Conservation (phyloP, 2,329 filamentous ascomycete genomes). For the Ceratocystis papillata region DNA sequence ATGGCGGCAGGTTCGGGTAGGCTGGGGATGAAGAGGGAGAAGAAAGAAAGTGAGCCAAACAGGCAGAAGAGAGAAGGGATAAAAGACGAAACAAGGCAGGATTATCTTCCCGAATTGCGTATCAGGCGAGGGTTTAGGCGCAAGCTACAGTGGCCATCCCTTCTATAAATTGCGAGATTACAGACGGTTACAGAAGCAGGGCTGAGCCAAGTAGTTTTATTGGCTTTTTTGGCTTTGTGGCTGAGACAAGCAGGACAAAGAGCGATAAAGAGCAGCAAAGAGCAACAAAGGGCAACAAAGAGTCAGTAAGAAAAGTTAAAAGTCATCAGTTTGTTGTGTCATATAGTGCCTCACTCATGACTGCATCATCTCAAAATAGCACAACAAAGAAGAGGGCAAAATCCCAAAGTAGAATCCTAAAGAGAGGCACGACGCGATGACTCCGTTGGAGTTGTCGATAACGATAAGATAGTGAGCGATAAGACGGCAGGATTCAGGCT, state of each 20-base stretch:
- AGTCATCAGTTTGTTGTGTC: neutral
- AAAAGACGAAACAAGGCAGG: conserved; percentile 2
- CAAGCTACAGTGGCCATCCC: conserved; percentile 5
- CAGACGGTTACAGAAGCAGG: neutral
- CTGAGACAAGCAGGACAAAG: neutral
- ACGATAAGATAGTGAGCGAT: neutral
- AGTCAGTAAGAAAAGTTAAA: neutral
- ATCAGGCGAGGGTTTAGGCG: neutral
- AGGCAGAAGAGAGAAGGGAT: neutral
- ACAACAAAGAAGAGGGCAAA: neutral
- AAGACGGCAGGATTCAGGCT: conserved; percentile 1
- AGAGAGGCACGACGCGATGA: too few species aligned
- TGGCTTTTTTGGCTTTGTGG: too few species aligned
- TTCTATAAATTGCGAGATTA: neutral
- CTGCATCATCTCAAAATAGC: conserved; percentile 14
- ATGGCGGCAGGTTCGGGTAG: neutral
- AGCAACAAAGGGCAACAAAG: neutral
- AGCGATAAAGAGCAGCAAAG: neutral
- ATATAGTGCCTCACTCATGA: neutral
- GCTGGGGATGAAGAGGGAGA: neutral
- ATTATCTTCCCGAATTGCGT: neutral
- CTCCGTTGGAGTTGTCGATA: neutral
- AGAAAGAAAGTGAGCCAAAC: neutral
- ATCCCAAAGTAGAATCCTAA: too few species aligned
- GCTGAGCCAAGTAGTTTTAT: too few species aligned